A percentile compares a stretch with the other conserved stretches of the same genome.
phyloP scores from a whole-genome alignment of 139 green algal species.

The Ettlia oleoabundans region DNA sequence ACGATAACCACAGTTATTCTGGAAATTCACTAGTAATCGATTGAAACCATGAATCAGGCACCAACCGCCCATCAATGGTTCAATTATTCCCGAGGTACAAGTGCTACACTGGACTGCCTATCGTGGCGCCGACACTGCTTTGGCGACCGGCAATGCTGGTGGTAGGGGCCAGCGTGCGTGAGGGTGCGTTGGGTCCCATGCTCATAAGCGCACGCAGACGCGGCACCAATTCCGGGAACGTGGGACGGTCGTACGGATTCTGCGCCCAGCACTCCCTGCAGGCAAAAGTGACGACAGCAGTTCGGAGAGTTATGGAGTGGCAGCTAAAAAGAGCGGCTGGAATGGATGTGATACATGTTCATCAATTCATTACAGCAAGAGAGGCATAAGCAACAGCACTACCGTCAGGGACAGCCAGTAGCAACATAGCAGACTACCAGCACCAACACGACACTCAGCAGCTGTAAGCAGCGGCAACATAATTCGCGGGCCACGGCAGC shows the following conservation, averaged over 20 bases:
- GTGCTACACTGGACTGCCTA: background rate
- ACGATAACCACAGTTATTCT: too few relatives aligned
- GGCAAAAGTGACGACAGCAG: background rate
- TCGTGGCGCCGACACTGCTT: background rate
- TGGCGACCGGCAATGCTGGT: background rate
- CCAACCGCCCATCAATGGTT: too few relatives aligned
- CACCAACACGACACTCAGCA: background rate
- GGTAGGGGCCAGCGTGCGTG: background rate
- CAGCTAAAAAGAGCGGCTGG: background rate
- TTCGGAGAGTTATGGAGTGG: too few relatives aligned
- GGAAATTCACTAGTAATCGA: too few relatives aligned
- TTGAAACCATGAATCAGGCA: too few relatives aligned
- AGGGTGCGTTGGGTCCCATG: too few relatives aligned
- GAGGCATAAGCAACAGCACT: too few relatives aligned
- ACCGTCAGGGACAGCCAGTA: too few relatives aligned
- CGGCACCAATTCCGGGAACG: background rate
- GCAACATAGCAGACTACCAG: too few relatives aligned
- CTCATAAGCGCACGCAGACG: background rate
- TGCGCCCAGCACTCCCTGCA: slow-evolving; percentile 20
- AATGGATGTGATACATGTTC: background rate
- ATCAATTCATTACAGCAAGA: too few relatives aligned
- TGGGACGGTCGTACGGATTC: background rate
- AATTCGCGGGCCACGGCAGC: too few relatives aligned
- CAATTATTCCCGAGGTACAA: too few relatives aligned
- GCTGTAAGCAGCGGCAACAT: background rate